These are phyloP conservation scores for Leccinellum rugosiceps DNA, from an alignment of 768 basidiomycete genomes.

Conservation along the genomic window DNA sequence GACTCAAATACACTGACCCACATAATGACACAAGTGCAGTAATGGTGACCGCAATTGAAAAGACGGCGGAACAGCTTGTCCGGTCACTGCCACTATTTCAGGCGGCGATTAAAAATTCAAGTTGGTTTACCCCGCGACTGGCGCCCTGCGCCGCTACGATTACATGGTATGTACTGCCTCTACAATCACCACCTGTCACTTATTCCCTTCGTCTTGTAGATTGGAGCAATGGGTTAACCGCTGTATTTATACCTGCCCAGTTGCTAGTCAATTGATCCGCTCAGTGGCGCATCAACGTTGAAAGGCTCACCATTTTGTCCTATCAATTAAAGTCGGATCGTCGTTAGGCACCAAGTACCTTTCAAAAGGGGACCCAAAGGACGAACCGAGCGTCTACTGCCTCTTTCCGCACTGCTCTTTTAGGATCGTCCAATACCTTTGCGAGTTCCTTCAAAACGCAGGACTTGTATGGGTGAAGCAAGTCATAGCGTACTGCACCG, in stretches of 20 bases:
- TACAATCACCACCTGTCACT: neutral
- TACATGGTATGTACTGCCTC: neutral
- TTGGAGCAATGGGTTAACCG: slow-evolving; percentile 8
- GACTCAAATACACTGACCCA: slow-evolving; percentile 26
- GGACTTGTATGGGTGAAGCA: slow-evolving; percentile 77
- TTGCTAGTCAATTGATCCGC: neutral
- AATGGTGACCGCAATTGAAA: slow-evolving; percentile 1
- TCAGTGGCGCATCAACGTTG: no score
- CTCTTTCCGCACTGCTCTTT: slow-evolving; percentile 75
- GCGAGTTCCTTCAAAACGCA: slow-evolving; percentile 72
- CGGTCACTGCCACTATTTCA: slow-evolving; percentile 6
- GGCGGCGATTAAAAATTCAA: slow-evolving; percentile 22
- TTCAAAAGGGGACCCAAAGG: neutral
- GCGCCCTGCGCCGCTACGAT: no score
- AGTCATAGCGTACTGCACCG: slow-evolving; percentile 71
- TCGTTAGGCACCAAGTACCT: slow-evolving; percentile 1
- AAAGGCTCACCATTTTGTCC: slow-evolving; percentile 28
- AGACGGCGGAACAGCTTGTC: neutral
- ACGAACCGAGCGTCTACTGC: slow-evolving; percentile 77
- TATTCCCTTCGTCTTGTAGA: neutral
- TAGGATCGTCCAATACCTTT: slow-evolving; percentile 85
- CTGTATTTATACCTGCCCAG: slow-evolving; percentile 28
- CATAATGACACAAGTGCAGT: slow-evolving; percentile 14
- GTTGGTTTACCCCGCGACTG: neutral
- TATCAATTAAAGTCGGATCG: neutral